phyloP scores from a whole-genome alignment of 2,329 filamentous ascomycete species.

The Sclerotinia sclerotiorum region DNA sequence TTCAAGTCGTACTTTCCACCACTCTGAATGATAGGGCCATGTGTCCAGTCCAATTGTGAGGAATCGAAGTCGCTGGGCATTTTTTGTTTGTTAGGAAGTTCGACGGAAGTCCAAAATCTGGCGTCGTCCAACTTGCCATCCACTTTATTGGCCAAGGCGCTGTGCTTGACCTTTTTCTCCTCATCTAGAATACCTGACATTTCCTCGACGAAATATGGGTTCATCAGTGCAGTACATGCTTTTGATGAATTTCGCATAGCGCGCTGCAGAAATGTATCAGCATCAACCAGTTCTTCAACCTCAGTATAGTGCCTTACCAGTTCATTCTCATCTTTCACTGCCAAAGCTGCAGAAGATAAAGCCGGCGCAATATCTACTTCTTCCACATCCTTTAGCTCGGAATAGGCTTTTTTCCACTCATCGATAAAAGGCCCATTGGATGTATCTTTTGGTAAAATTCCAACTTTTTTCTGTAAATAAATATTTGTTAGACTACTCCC shows the following conservation, averaged over 20 bases:
- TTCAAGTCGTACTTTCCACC: slow-evolving; percentile 93
- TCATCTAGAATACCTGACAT: slow-evolving; percentile 96
- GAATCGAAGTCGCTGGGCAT: slow-evolving; percentile 85
- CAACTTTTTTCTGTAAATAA: slow-evolving; percentile 74
- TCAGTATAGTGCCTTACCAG: slow-evolving; percentile 51
- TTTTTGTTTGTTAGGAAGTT: slow-evolving; percentile 69
- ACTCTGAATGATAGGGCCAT: slow-evolving; percentile 88
- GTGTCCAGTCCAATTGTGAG: slow-evolving; percentile 88
- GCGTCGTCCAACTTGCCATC: slow-evolving; percentile 87
- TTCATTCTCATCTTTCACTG: slow-evolving; percentile 93
- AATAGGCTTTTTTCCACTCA: slow-evolving; percentile 87
- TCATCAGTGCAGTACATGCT: slow-evolving; percentile 91
- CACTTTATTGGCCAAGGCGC: slow-evolving; percentile 79
- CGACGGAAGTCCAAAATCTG: slow-evolving; percentile 85
- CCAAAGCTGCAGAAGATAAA: slow-evolving; percentile 79
- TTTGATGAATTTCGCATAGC: slow-evolving; percentile 92
- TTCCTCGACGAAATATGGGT: slow-evolving; percentile 94
- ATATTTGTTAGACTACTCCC: slow-evolving; percentile 25
- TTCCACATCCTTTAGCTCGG: slow-evolving; percentile 78
- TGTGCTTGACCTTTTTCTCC: slow-evolving; percentile 96
- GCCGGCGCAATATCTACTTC: slow-evolving; percentile 83
- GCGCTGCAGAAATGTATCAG: slow-evolving; percentile 50
- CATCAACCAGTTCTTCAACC: slow-evolving; percentile 18
- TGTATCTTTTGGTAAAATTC: slow-evolving; percentile 79
- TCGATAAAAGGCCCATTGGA: slow-evolving; percentile 88